These are phyloP conservation scores for Magnaporthiopsis rhizophila DNA, from an alignment of 2,329 filamentous ascomycete species.

Conservation along the genomic window DNA sequence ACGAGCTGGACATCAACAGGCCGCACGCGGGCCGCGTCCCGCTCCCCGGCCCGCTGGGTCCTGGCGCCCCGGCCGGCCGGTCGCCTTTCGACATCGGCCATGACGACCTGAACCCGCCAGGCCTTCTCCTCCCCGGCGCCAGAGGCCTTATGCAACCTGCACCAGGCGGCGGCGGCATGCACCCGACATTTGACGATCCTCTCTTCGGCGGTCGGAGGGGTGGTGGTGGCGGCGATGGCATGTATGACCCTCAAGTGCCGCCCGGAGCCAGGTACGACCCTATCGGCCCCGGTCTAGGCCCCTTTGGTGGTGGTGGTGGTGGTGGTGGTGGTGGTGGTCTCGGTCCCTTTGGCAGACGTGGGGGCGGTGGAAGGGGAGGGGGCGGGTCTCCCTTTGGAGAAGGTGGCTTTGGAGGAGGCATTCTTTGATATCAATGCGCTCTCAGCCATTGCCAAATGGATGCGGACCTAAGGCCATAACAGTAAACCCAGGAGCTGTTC, in stretches of 20 bases:
- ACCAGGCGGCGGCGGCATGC: constrained; percentile 63
- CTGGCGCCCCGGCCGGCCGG: constrained; percentile 28
- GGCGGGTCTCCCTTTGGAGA: constrained; percentile 9
- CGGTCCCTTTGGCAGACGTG: constrained; percentile 19
- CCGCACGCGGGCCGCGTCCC: constrained; percentile 39
- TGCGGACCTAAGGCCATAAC: not conserved
- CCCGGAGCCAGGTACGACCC: constrained; percentile 92
- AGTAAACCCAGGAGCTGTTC: not conserved
- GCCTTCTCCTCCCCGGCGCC: constrained; percentile 60
- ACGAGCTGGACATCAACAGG: constrained; percentile 77
- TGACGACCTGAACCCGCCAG: constrained; percentile 79
- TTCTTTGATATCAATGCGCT: not conserved
- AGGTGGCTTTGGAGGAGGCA: constrained; percentile 12
- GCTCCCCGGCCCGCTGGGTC: constrained; percentile 21
- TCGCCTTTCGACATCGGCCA: constrained; percentile 68
- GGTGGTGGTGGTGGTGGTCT: constrained; percentile 21
- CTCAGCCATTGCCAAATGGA: not conserved
- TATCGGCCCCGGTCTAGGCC: constrained; percentile 52
- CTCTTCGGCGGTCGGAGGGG: constrained; percentile 59
- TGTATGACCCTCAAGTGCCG: constrained; percentile 65
- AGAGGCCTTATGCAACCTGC: constrained; percentile 26
- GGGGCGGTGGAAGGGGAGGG: constrained; percentile 9
- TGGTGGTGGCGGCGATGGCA: constrained; percentile 33
- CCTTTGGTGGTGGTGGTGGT: too few relatives aligned
- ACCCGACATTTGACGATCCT: constrained; percentile 90